Evolutionary conservation across 1,284 basidiomycete species (phyloP).

Genomic region (Trichosporon asahii): DNA sequence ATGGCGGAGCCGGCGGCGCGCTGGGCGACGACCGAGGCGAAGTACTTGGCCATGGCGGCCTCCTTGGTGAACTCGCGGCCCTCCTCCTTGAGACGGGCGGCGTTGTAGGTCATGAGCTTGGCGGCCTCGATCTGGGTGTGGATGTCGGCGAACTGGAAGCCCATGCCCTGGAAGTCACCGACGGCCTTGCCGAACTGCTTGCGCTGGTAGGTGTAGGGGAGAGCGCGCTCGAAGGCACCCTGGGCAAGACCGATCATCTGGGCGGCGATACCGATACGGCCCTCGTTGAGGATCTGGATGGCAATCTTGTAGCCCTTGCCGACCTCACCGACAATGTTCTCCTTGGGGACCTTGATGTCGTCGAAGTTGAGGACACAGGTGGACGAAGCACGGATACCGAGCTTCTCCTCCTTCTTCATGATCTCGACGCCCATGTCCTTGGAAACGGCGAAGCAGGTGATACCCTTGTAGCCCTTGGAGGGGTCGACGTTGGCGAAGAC

Average conservation of each 20-base stretch:
- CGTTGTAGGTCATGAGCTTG: slow-evolving; percentile 93
- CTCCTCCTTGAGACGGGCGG: slow-evolving; percentile 83
- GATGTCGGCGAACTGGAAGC: slow-evolving; percentile 87
- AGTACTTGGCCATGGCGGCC: slow-evolving; percentile 96
- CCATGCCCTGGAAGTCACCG: slow-evolving; percentile 80
- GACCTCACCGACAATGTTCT: slow-evolving; percentile 79
- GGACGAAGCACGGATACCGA: slow-evolving; percentile 94
- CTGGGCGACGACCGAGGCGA: slow-evolving; percentile 83
- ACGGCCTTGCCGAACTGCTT: slow-evolving; percentile 87
- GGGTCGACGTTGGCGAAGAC: slow-evolving; percentile 95
- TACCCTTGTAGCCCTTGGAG: slow-evolving; percentile 96
- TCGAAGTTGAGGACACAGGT: slow-evolving; percentile 97
- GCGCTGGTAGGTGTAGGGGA: slow-evolving; percentile 90
- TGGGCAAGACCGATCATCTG: slow-evolving; percentile 97
- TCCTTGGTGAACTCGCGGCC: slow-evolving; percentile 82
- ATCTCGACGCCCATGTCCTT: slow-evolving; percentile 97
- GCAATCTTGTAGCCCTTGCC: slow-evolving; percentile 98
- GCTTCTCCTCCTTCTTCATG: slow-evolving; percentile 98
- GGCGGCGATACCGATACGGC: slow-evolving; percentile 94
- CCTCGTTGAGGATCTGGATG: slow-evolving; percentile 97
- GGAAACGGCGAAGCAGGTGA: slow-evolving; percentile 93
- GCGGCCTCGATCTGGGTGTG: slow-evolving; percentile 87
- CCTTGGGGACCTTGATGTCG: slow-evolving; percentile 84
- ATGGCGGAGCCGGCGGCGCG: slow-evolving; percentile 83
- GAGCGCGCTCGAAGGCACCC: slow-evolving; percentile 88